A percentile compares a stretch with the other conserved stretches of the same genome.
Conservation (phyloP, 2,329 filamentous ascomycete species). For the Coleophoma eucalyptorum region DNA sequence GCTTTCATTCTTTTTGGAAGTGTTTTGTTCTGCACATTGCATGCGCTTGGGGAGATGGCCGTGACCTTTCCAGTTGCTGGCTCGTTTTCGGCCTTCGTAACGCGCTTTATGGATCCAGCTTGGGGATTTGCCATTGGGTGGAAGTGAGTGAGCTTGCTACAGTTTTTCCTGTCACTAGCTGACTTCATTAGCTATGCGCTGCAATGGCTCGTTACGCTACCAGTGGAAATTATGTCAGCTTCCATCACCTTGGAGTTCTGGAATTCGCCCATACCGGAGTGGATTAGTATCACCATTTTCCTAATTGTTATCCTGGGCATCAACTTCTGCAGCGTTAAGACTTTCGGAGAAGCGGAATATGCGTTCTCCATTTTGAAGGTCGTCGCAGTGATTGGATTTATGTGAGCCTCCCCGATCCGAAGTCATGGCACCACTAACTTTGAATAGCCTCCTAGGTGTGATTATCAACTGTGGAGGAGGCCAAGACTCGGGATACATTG, state of each 20-base stretch:
- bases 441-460: constrained; percentile 72
- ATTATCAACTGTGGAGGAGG: constrained; percentile 83
- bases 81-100: constrained; percentile 88
- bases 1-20: constrained; percentile 76
- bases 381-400: constrained; percentile 82
- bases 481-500: constrained; percentile 72
- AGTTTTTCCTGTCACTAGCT: constrained; percentile 68
- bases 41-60: constrained; percentile 87
- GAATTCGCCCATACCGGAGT: constrained; percentile 69
- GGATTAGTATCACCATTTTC: constrained; percentile 82
- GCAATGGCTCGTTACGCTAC: constrained; percentile 81
- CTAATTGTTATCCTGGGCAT: constrained; percentile 71
- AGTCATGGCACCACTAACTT: constrained; percentile 8
- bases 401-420: constrained; percentile 46
- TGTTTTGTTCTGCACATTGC: constrained; percentile 90
- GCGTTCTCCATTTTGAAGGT: constrained; percentile 86
- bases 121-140: constrained; percentile 95
- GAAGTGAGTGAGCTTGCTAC: constrained; percentile 91
- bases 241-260: constrained; percentile 82
- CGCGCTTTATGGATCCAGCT: constrained; percentile 88
- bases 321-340: constrained; percentile 83
- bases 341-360: constrained; percentile 88
- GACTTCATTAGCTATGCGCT: constrained; percentile 62
- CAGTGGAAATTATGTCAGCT: constrained; percentile 82
- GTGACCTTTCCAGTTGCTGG: constrained; percentile 94